Evolutionary conservation across 78 protist species (phyloP).

Genomic region (Dictyostelium citrinum): DNA sequence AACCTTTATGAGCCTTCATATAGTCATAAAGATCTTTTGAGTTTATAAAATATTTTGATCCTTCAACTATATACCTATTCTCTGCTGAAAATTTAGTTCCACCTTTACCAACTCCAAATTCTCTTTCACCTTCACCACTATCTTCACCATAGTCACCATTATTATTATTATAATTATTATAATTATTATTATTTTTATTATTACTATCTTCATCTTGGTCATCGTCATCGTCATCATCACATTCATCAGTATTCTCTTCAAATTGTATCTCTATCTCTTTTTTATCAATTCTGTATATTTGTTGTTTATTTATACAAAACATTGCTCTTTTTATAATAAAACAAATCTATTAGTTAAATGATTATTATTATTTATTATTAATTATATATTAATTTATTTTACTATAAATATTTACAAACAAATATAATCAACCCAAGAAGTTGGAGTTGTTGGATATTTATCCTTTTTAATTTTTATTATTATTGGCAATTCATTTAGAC

Average conservation of each 20-base stretch:
- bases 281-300: not conserved
- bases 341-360: too few species aligned
- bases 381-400: too few species aligned
- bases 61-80: not conserved
- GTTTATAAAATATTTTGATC: not conserved
- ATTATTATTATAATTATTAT: too few species aligned
- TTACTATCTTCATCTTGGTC: too few species aligned
- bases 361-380: not conserved
- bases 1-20: not conserved
- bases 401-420: not conserved
- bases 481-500: not conserved
- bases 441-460: not conserved
- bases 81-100: not conserved
- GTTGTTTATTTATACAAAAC: not conserved
- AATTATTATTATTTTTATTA: too few species aligned
- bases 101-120: too few species aligned
- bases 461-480: not conserved
- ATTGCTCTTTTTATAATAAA: not conserved
- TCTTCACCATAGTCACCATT: too few species aligned
- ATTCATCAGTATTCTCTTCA: not conserved
- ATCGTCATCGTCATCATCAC: too few species aligned
- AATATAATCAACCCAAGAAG: not conserved
- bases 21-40: not conserved
- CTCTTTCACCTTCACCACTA: not conserved
- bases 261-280: not conserved